phyloP scores from a whole-genome alignment of 2,329 filamentous ascomycete genomes.

The Ceratocystis alfenasii region DNA sequence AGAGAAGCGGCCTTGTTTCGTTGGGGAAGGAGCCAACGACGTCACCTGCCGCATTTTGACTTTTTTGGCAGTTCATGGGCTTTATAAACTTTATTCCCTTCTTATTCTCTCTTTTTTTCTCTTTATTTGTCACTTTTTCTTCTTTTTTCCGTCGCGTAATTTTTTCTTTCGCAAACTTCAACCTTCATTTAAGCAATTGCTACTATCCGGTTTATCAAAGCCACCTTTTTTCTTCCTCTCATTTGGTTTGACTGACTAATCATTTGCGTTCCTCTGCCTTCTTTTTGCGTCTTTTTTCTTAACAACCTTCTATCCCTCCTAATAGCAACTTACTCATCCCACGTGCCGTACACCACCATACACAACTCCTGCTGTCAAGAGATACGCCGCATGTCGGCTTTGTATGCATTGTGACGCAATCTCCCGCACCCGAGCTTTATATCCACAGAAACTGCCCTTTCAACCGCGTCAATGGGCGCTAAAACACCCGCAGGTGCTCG shows the following conservation, averaged over 20 bases:
- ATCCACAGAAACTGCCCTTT: background rate
- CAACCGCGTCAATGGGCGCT: conserved; percentile 8
- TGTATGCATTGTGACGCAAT: conserved; percentile 4
- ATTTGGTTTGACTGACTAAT: background rate
- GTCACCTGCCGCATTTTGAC: conserved; percentile 16
- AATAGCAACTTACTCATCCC: background rate
- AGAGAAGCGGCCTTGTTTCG: background rate
- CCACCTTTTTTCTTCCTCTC: background rate
- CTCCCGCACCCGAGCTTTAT: background rate
- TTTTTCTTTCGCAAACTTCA: background rate
- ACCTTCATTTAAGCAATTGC: background rate
- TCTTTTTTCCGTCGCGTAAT: background rate
- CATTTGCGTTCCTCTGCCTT: background rate
- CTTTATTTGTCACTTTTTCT: background rate
- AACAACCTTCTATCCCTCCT: background rate
- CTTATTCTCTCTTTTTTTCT: background rate
- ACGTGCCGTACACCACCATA: background rate
- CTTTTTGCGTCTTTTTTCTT: background rate
- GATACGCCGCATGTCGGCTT: background rate
- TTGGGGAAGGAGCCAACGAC: conserved; percentile 17
- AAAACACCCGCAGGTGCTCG: background rate
- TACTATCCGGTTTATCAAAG: background rate
- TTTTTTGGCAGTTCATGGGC: background rate
- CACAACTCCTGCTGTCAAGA: background rate
- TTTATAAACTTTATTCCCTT: conserved; percentile 5